Conservation (phyloP, 306 rosid genomes). For the Astragalus membranaceus region DNA sequence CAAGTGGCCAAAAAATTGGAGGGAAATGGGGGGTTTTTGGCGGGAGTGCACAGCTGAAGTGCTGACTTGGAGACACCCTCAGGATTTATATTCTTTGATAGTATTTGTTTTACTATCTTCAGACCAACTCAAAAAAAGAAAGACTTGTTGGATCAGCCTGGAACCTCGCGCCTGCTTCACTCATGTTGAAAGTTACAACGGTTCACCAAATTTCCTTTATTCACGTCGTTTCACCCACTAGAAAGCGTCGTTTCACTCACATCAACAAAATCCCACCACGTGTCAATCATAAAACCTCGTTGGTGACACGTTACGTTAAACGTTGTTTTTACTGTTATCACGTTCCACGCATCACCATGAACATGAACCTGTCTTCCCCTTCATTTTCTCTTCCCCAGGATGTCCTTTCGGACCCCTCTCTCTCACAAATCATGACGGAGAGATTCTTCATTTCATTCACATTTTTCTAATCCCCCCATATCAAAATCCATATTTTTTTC, state of each 20-base stretch:
- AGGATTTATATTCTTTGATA: too few species aligned
- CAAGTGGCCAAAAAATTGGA: too few species aligned
- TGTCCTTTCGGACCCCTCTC: neutral
- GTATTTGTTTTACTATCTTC: constrained; percentile 1
- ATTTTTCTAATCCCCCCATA: neutral
- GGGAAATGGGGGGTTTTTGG: too few species aligned
- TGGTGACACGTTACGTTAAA: constrained; percentile 12
- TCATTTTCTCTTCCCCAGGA: constrained; percentile 14
- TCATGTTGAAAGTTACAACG: neutral
- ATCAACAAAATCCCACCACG: neutral
- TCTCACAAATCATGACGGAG: neutral
- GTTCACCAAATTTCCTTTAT: neutral
- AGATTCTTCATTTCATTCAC: neutral
- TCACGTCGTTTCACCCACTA: neutral
- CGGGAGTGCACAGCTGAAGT: too few species aligned
- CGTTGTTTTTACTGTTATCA: constrained; percentile 39
- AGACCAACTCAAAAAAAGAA: neutral
- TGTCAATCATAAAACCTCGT: constrained; percentile 3
- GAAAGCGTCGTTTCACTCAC: neutral
- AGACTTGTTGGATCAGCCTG: neutral
- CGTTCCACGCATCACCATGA: neutral
- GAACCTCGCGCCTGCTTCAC: neutral
- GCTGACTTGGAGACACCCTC: too few species aligned
- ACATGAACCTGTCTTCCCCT: neutral
- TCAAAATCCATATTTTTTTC: neutral